Conservation (phyloP, 2,329 filamentous ascomycete species). For the Lasiodiplodia hormozganensis region DNA sequence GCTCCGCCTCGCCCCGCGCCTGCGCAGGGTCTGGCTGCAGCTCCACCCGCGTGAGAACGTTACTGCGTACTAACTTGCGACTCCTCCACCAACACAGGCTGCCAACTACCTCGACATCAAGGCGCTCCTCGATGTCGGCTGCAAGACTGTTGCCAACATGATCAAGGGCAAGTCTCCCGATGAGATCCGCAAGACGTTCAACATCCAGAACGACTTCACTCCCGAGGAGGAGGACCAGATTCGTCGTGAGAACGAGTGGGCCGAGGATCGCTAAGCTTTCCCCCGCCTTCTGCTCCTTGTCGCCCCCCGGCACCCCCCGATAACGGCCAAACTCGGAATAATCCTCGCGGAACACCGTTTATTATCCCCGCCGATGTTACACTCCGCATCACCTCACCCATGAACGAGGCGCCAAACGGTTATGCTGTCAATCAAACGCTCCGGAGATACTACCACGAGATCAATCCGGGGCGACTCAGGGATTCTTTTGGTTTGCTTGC, state of each 20-base stretch:
- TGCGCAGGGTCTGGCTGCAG: background rate
- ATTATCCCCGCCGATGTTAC: background rate
- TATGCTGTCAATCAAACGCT: background rate
- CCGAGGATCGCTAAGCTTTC: slow-evolving; percentile 41
- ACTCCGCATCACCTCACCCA: background rate
- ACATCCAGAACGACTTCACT: slow-evolving; percentile 99
- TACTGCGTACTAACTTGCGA: background rate
- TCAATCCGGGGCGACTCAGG: background rate
- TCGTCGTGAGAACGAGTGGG: slow-evolving; percentile 62
- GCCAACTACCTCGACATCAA: slow-evolving; percentile 99
- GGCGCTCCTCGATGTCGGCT: slow-evolving; percentile 94
- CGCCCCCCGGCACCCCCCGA: background rate
- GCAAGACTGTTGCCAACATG: slow-evolving; percentile 99
- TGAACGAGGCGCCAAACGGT: background rate
- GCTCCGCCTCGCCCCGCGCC: background rate
- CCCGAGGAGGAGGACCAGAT: slow-evolving; percentile 98
- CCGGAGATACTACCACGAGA: background rate
- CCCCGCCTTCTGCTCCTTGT: background rate
- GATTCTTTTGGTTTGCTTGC: background rate
- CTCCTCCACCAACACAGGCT: slow-evolving; percentile 61
- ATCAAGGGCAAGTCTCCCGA: slow-evolving; percentile 99
- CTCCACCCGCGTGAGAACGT: background rate
- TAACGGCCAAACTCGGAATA: background rate
- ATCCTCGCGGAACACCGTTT: background rate
- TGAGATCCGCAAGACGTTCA: slow-evolving; percentile 99